A percentile compares a stretch with the other conserved stretches of the same genome.
These are phyloP conservation scores for Sporothrix protearum DNA, from an alignment of 2,329 filamentous ascomycete species.

Conservation along the genomic window DNA sequence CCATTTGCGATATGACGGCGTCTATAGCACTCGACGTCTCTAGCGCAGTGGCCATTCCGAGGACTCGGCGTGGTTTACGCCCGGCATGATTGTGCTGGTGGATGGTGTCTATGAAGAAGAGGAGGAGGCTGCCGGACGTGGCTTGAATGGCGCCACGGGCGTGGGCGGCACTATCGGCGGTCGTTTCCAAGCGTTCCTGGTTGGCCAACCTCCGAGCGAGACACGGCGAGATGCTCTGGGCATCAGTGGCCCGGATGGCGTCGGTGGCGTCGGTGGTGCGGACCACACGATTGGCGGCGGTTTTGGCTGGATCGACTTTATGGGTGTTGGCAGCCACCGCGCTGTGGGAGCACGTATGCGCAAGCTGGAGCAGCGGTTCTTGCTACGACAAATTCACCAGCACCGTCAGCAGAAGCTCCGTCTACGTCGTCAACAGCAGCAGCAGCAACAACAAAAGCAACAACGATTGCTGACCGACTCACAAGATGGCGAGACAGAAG, in stretches of 20 bases:
- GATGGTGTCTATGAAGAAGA: constrained; percentile 98
- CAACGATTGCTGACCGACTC: neutral
- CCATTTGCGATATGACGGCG: constrained; percentile 81
- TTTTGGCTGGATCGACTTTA: constrained; percentile 96
- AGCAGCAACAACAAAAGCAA: constrained; percentile 25
- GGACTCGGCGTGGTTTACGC: constrained; percentile 85
- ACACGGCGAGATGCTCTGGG: constrained; percentile 76
- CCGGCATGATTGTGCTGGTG: constrained; percentile 92
- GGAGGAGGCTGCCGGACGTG: constrained; percentile 65
- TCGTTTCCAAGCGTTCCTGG: constrained; percentile 82
- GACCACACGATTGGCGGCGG: constrained; percentile 68
- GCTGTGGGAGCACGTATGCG: constrained; percentile 81
- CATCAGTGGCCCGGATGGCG: constrained; percentile 57
- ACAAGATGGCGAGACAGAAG: constrained; percentile 24
- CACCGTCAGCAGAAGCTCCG: constrained; percentile 22
- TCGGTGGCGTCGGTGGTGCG: constrained; percentile 33
- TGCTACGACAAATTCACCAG: constrained; percentile 41
- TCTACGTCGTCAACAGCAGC: neutral
- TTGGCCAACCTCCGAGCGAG: constrained; percentile 89
- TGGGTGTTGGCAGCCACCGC: constrained; percentile 85
- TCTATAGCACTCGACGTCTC: constrained; percentile 80
- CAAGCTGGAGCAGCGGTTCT: constrained; percentile 66
- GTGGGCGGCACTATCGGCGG: constrained; percentile 91
- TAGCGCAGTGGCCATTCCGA: constrained; percentile 79
- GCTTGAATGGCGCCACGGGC: constrained; percentile 71